A percentile compares a stretch with the other conserved stretches of the same genome.
Evolutionary conservation across 495 filamentous ascomycete species (phyloP).

Genomic region (Bryoglossum gracile): DNA sequence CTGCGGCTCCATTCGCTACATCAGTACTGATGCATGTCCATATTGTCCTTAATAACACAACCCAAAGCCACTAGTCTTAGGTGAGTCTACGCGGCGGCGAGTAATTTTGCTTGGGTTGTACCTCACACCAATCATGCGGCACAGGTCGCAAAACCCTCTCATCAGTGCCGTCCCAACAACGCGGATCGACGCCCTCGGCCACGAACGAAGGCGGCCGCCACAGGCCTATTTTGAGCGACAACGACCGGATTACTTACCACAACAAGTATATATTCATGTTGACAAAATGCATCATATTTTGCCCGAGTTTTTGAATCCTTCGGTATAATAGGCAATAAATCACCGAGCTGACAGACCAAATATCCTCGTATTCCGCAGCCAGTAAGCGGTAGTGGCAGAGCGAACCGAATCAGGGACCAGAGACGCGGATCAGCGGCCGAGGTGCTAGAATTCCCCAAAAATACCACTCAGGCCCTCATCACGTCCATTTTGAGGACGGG

Average conservation of each 20-base stretch:
- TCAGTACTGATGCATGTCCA: slow-evolving; percentile 3
- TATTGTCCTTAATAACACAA: slow-evolving; percentile 7
- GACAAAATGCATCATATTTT: background rate
- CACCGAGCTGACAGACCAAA: background rate
- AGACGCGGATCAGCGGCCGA: no score
- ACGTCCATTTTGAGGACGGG: no score
- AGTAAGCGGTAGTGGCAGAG: no score
- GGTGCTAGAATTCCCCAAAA: no score
- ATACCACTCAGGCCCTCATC: no score
- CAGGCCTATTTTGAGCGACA: background rate
- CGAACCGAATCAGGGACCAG: background rate
- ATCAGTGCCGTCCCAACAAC: background rate
- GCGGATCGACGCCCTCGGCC: background rate
- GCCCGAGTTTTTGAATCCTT: background rate
- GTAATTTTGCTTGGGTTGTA: background rate
- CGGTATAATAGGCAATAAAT: background rate
- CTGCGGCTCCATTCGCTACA: slow-evolving; percentile 2
- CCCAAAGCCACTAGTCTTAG: background rate
- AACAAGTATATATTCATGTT: background rate
- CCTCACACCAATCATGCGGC: background rate
- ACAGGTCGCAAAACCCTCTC: background rate
- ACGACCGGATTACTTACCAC: background rate
- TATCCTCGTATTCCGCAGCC: background rate
- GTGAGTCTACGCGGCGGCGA: slow-evolving; percentile 12
- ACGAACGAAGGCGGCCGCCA: background rate